Conservation (phyloP, 257 asterid species). For the Salvia hispanica region DNA sequence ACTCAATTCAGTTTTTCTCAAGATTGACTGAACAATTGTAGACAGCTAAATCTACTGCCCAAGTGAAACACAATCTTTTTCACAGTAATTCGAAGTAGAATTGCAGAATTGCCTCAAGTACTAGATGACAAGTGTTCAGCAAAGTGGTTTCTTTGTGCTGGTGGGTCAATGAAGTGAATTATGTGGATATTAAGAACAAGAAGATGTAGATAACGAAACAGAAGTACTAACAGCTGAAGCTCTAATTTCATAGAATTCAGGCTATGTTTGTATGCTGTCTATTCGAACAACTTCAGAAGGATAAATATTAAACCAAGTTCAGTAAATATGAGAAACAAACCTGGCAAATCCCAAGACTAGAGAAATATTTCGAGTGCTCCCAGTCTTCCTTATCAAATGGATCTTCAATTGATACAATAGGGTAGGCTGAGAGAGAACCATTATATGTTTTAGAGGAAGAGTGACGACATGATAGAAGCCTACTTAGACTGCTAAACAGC, state of each 20-base stretch:
- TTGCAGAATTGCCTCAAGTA: background rate
- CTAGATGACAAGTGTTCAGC: background rate
- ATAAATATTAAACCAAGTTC: slow-evolving; percentile 24
- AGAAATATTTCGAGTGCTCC: slow-evolving; percentile 80
- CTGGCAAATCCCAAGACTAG: slow-evolving; percentile 86
- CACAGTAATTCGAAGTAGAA: background rate
- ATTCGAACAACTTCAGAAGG: slow-evolving; percentile 22
- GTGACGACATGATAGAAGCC: slow-evolving; percentile 22
- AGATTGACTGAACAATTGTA: slow-evolving; percentile 9
- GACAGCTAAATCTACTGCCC: background rate
- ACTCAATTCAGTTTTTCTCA: slow-evolving; percentile 5
- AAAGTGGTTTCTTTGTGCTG: slow-evolving; percentile 1
- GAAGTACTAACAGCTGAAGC: background rate
- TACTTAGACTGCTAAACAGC: slow-evolving; percentile 10
- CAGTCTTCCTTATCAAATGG: slow-evolving; percentile 99
- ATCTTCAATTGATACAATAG: slow-evolving; percentile 91
- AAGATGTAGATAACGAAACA: slow-evolving; percentile 8
- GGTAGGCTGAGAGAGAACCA: slow-evolving; percentile 62
- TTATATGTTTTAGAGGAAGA: slow-evolving; percentile 24
- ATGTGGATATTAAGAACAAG: slow-evolving; percentile 9
- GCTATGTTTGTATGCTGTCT: background rate
- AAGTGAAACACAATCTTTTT: background rate
- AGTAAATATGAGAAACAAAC: slow-evolving; percentile 45
- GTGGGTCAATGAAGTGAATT: background rate
- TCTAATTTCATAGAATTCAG: slow-evolving; percentile 6